A percentile compares a stretch with the other conserved stretches of the same genome.
These are phyloP conservation scores for Solanum arcanum DNA, from an alignment of 257 asterid genomes.

Conservation along the genomic window DNA sequence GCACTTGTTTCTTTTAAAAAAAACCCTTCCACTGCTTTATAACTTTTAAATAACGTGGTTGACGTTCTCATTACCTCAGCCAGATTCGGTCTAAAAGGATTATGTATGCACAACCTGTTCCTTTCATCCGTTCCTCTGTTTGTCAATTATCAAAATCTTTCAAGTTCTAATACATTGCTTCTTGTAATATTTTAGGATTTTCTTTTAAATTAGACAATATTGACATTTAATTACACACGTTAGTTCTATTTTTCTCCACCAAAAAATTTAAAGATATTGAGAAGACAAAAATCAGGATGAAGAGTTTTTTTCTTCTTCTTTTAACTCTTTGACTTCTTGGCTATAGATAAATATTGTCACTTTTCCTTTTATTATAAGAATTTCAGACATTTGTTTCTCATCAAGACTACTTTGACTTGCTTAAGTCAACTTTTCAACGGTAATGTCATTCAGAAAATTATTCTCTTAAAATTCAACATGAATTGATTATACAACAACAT, in stretches of 20 bases:
- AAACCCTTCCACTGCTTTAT: too few relatives aligned
- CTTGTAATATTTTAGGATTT: background rate
- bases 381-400: background rate
- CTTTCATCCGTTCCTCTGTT: too few relatives aligned
- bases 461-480: background rate
- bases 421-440: background rate
- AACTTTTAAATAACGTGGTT: too few relatives aligned
- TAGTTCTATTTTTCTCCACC: background rate
- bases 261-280: background rate
- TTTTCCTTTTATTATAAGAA: background rate
- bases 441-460: background rate
- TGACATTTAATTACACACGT: background rate
- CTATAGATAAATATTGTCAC: background rate
- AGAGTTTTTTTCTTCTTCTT: background rate
- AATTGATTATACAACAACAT: background rate
- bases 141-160: too few relatives aligned
- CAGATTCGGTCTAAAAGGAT: too few relatives aligned
- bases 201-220: background rate
- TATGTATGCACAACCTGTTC: too few relatives aligned
- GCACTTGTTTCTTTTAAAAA: too few relatives aligned
- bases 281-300: background rate
- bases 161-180: background rate
- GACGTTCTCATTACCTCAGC: too few relatives aligned
- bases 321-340: background rate
- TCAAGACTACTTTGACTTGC: background rate